Evolutionary conservation across 441 rosid species (phyloP), one percentile per base, ranked within the genome.

Genomic region (Dalechampia spathulata): DNA sequence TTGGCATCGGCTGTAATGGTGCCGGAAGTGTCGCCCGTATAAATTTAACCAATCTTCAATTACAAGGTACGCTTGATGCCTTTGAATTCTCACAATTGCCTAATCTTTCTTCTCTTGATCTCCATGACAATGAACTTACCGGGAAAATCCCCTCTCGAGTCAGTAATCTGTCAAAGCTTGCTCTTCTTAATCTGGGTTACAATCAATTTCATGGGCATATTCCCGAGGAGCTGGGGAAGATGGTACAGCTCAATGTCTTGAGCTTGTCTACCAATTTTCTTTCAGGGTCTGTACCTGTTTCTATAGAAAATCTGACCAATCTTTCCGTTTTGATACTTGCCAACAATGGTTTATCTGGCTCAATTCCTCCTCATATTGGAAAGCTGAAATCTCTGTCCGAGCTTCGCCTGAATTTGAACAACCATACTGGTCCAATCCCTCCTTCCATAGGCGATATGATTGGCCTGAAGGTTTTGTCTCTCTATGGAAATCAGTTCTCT

Each of bases 71-170:
- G 0, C 66, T 52, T 13, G 0, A 58, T n/a, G 49, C 21, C 23
- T 62, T 71, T 57, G 0, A n/a, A 9, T 74, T 71, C 55, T 58
- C 47, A 2, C 68, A 68, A 32, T 50, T 74, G 40, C 68, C 62
- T 0, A 48, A 61, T 48, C 77, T 74, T 0, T 30, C 54, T 11
- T 56, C 47, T 41, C 52, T 78, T 30, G 75, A 69, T 57, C 69
- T 74, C 19, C 53, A 44, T 19, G 4, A 21, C 49, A 65, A 65
- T 22, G 21, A 36, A n/a, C 48, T 65, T 16, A 1, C 13, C 1
- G 69, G 63, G 28, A 32, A 36, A 3, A 58, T 65, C 23, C 69
- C 69, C 9, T 14, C 55, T 16, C 15, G n/a, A 9, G 32, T 66
- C 40, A 17, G 56, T 2, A 46, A 28, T 5, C 61, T 63, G 0